Base-by-base conservation (phyloP, 768 basidiomycete genomes). In the Brasilioporus rufonigricans region DNA sequence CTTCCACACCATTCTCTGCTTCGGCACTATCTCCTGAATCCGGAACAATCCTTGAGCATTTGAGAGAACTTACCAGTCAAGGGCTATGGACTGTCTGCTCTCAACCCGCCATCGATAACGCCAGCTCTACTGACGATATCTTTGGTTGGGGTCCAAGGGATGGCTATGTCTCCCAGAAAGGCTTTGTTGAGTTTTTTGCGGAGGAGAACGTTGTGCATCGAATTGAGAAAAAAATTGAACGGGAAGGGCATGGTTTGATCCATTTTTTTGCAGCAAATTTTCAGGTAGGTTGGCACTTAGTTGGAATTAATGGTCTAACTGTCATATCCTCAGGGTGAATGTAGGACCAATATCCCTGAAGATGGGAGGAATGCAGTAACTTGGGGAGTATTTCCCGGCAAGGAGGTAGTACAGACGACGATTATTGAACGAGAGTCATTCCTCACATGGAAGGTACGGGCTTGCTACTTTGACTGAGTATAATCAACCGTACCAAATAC, bases 31-130 rank as follows among this genome's bases (percentile, higher is more conserved):
- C 86, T 19, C 73, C 80, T 1, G 97, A 99, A 73, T 93, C 97
- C 0, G 70, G 76, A 31, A 80, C 83, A 48, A 98, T 99, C 50
- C 77, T 97, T 29, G 76, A 82, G 1, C 80, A 91, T 54, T 80
- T 98, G 26, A 81, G 90, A 62, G 77, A 76, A 41, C 78, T 99
- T 51, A 98, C 91, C 29, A 74, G 77, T 41, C 76, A 77, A 53
- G 88, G 90, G 24, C 89, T 93, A 85, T 99, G 96, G 95, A 98
- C 97, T 6, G 89, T 99, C 19, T 92, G 92, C 1, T 96, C 93
- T 12, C 97, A 99, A 67, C 97, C 97, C 21, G 91, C 94, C 0
- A 85, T 98, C 6, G 89, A 98, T 64, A 91, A 87, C 6, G 81
- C 76, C 6, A 74, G 72, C 31, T 93, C 91, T 2, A 82, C 81